Evolutionary conservation across 2,329 filamentous ascomycete species (phyloP).

Genomic region (Sphaerulina musiva): DNA sequence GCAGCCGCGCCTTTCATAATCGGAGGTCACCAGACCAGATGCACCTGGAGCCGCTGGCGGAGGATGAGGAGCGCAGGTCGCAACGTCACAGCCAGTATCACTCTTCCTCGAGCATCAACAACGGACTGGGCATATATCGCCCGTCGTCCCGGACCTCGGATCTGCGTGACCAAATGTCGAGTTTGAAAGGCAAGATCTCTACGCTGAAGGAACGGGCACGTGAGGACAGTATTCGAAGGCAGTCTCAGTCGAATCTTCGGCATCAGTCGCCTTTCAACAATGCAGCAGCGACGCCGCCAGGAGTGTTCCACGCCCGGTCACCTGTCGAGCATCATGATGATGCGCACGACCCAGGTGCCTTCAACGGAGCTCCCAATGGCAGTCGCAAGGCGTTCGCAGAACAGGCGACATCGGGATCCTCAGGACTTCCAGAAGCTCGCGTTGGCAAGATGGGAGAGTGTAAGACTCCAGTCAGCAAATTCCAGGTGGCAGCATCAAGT

Average conservation of each 20-base stretch:
- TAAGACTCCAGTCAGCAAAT: slow-evolving; percentile 15
- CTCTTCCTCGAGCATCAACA: slow-evolving; percentile 12
- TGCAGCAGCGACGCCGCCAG: slow-evolving; percentile 38
- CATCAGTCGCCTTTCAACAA: slow-evolving; percentile 69
- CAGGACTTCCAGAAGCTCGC: slow-evolving; percentile 11
- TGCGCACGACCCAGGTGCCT: neutral
- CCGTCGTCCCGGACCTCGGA: slow-evolving; percentile 66
- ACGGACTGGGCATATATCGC: slow-evolving; percentile 47
- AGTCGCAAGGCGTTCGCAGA: slow-evolving; percentile 6
- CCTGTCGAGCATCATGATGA: neutral
- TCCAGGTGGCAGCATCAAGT: slow-evolving; percentile 6
- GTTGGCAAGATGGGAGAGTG: slow-evolving; percentile 12
- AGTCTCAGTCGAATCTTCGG: slow-evolving; percentile 68
- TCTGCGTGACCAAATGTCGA: slow-evolving; percentile 77
- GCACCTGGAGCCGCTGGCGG: slow-evolving; percentile 38
- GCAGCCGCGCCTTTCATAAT: slow-evolving; percentile 28
- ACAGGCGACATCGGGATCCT: slow-evolving; percentile 4
- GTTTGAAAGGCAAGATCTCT: slow-evolving; percentile 78
- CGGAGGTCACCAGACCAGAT: slow-evolving; percentile 36
- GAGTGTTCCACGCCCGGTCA: slow-evolving; percentile 25
- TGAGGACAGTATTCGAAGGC: slow-evolving; percentile 69
- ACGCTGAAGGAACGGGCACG: slow-evolving; percentile 69
- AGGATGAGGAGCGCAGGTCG: slow-evolving; percentile 32
- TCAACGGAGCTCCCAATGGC: neutral
- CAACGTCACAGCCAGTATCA: slow-evolving; percentile 14